phyloP scores from a whole-genome alignment of 768 basidiomycete species.

The Rhizopogon roseolus region DNA sequence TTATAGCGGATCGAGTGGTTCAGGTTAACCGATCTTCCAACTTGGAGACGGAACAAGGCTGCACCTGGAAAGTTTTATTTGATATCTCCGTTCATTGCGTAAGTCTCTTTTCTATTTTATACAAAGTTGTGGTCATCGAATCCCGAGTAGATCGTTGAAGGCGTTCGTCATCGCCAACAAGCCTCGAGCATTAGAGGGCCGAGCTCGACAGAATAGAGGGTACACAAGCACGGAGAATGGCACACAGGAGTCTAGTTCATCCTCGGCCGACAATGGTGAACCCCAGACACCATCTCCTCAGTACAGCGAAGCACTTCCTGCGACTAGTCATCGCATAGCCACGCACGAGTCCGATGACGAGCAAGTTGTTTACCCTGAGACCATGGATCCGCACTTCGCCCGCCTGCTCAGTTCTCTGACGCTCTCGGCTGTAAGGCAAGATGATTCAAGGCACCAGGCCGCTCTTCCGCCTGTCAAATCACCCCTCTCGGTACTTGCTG shows the following conservation, averaged over 20 bases:
- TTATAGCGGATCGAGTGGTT: slow-evolving; percentile 96
- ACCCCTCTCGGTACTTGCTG: not conserved
- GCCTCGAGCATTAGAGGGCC: slow-evolving; percentile 37
- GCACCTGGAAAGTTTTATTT: slow-evolving; percentile 85
- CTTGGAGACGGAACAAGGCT: slow-evolving; percentile 79
- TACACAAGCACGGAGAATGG: slow-evolving; percentile 25
- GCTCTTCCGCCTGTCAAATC: slow-evolving; percentile 3
- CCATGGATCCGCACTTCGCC: slow-evolving; percentile 68
- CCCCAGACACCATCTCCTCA: slow-evolving; percentile 63
- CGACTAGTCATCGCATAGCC: slow-evolving; percentile 10
- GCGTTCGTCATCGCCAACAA: slow-evolving; percentile 62
- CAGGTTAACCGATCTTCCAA: slow-evolving; percentile 80
- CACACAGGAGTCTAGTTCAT: slow-evolving; percentile 63
- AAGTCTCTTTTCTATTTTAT: slow-evolving; percentile 19
- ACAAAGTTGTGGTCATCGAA: slow-evolving; percentile 3
- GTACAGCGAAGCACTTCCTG: slow-evolving; percentile 37
- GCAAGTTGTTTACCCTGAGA: slow-evolving; percentile 20
- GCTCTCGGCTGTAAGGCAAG: slow-evolving; percentile 42
- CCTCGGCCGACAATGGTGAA: slow-evolving; percentile 55
- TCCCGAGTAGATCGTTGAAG: slow-evolving; percentile 37
- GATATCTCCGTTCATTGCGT: slow-evolving; percentile 92
- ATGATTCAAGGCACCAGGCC: slow-evolving; percentile 7
- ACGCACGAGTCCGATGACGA: slow-evolving; percentile 31
- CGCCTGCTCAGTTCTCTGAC: slow-evolving; percentile 59
- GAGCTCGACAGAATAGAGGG: slow-evolving; percentile 30